Conservation (phyloP, 1,284 basidiomycete species). For the Calocybe gambosa region DNA sequence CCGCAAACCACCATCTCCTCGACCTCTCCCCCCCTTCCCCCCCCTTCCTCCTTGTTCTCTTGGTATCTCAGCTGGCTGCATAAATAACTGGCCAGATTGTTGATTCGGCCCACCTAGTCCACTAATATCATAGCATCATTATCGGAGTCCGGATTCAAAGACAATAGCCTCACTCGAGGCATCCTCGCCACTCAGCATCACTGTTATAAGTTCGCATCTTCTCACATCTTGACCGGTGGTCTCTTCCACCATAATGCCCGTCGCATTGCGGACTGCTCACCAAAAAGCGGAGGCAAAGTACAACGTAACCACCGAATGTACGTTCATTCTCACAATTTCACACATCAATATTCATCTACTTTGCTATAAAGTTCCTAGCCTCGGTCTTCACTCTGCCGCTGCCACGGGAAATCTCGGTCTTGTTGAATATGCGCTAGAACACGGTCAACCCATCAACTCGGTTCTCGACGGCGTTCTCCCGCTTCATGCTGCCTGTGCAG, state of each 20-base stretch:
- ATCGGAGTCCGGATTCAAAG: conserved; percentile 9
- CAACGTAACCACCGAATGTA: conserved; percentile 76
- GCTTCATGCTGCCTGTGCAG: conserved; percentile 85
- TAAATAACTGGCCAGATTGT: neutral
- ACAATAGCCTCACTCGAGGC: conserved; percentile 17
- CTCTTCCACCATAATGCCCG: conserved; percentile 26
- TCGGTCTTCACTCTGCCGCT: conserved; percentile 86
- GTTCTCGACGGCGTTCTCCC: conserved; percentile 89
- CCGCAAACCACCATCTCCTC: conserved; percentile 18
- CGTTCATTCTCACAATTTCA: conserved; percentile 22
- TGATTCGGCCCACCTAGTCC: too few relatives aligned
- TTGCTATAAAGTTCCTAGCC: conserved; percentile 60
- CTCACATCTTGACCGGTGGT: conserved; percentile 15
- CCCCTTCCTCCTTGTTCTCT: neutral
- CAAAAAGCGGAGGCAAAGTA: conserved; percentile 62
- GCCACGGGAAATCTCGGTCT: conserved; percentile 84
- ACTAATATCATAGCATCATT: neutral
- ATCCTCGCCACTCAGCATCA: conserved; percentile 12
- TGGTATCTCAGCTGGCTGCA: neutral
- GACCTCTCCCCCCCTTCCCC: neutral
- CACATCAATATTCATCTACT: conserved; percentile 5
- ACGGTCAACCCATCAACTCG: conserved; percentile 91
- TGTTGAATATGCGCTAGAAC: conserved; percentile 82
- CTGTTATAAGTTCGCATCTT: conserved; percentile 11
- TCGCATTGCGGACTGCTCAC: conserved; percentile 32